phyloP scores from a whole-genome alignment of 768 basidiomycete species.

The Amanita pallidorosea region DNA sequence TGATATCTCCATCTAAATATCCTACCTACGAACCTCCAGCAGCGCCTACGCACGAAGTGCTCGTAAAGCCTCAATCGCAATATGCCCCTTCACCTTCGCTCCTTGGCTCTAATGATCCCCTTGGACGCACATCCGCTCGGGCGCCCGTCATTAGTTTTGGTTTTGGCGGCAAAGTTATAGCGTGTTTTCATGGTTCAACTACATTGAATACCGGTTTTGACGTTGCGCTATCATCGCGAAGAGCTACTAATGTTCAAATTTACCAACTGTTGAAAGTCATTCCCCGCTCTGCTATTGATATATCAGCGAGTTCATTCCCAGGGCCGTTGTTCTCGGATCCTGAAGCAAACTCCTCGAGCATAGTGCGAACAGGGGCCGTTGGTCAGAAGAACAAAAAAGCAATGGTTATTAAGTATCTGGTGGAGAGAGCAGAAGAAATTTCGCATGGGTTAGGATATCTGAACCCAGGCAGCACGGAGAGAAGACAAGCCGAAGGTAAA shows the following conservation, averaged over 20 bases:
- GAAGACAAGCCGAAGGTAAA: slow-evolving; percentile 63
- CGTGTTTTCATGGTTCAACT: slow-evolving; percentile 73
- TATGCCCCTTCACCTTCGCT: slow-evolving; percentile 84
- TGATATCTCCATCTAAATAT: slow-evolving; percentile 11
- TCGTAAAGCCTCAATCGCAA: slow-evolving; percentile 31
- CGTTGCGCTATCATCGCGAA: slow-evolving; percentile 62
- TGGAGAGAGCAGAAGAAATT: slow-evolving; percentile 66
- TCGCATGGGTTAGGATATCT: slow-evolving; percentile 68
- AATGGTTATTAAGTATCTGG: slow-evolving; percentile 66
- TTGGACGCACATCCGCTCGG: slow-evolving; percentile 60
- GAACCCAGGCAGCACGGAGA: slow-evolving; percentile 36
- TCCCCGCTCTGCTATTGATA: slow-evolving; percentile 51
- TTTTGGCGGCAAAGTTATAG: slow-evolving; percentile 84
- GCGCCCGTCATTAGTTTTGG: slow-evolving; percentile 85
- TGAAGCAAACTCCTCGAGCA: slow-evolving; percentile 47
- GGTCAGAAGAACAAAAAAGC: slow-evolving; percentile 80
- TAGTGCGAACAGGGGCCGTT: slow-evolving; percentile 60
- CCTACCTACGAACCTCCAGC: neutral
- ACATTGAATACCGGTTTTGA: slow-evolving; percentile 67
- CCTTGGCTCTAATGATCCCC: slow-evolving; percentile 71
- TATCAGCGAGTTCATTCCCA: slow-evolving; percentile 54
- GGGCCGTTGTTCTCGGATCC: slow-evolving; percentile 83
- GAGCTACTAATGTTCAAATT: slow-evolving; percentile 59
- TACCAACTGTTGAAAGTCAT: slow-evolving; percentile 59
- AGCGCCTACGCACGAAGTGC: slow-evolving; percentile 19